phyloP scores from a whole-genome alignment of 176 grass and related monocot genomes.

The Hordeum marinum region DNA sequence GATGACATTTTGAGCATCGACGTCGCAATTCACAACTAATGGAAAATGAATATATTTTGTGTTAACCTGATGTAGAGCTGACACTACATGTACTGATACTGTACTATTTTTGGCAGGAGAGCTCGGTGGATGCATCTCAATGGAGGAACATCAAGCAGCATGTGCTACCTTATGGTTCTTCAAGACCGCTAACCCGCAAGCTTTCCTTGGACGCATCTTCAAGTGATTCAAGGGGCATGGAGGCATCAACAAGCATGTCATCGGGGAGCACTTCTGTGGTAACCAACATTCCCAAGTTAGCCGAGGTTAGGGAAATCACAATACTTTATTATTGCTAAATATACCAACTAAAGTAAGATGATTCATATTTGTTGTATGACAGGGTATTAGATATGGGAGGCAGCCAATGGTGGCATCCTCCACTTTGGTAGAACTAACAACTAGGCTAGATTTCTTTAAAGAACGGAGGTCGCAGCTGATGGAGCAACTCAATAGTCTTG shows the following conservation, averaged over 20 bases:
- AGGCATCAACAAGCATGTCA: slow-evolving; percentile 74
- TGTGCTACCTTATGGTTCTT: slow-evolving; percentile 69
- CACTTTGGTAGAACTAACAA: slow-evolving; percentile 88
- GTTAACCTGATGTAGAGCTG: background rate
- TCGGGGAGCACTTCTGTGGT: slow-evolving; percentile 46
- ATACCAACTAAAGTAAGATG: background rate
- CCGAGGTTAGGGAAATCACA: slow-evolving; percentile 48
- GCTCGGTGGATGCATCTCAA: slow-evolving; percentile 49
- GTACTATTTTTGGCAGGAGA: slow-evolving; percentile 50
- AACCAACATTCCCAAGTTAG: slow-evolving; percentile 57
- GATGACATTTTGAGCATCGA: background rate
- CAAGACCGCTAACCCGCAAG: slow-evolving; percentile 71
- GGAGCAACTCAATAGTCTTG: slow-evolving; percentile 96
- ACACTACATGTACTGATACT: background rate
- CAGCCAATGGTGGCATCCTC: slow-evolving; percentile 84
- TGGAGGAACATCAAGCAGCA: slow-evolving; percentile 91
- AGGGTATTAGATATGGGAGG: slow-evolving; percentile 66
- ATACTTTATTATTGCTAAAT: background rate
- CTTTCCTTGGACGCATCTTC: slow-evolving; percentile 68
- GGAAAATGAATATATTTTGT: background rate
- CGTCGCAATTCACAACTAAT: background rate
- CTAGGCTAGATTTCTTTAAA: slow-evolving; percentile 99
- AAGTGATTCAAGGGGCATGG: slow-evolving; percentile 55
- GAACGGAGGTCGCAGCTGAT: slow-evolving; percentile 92
- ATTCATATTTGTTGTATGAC: slow-evolving; percentile 4